These are phyloP conservation scores for Dendrobium chrysotoxum DNA, from an alignment of 106 monocot genomes.

Conservation along the genomic window DNA sequence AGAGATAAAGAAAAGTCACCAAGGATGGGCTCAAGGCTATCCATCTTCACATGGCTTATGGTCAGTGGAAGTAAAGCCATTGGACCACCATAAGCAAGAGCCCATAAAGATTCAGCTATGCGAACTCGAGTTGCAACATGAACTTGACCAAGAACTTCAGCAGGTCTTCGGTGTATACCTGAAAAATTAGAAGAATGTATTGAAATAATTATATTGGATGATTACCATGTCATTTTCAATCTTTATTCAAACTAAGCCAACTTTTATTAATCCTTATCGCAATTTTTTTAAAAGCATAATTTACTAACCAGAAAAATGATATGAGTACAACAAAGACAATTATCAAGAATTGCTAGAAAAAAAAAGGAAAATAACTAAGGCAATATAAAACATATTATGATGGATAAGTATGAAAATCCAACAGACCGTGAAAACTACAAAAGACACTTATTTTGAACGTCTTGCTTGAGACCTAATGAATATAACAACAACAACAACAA, in stretches of 20 bases:
- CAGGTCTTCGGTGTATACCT: conserved; percentile 85
- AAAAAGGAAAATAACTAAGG: too few relatives aligned
- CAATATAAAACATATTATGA: too few relatives aligned
- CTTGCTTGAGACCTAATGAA: too few relatives aligned
- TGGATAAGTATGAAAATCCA: too few relatives aligned
- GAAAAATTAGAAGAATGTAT: conserved; percentile 6
- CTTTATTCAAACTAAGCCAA: not conserved
- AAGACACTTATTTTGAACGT: too few relatives aligned
- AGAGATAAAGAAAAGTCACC: conserved; percentile 45
- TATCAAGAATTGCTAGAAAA: too few relatives aligned
- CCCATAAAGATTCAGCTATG: conserved; percentile 83
- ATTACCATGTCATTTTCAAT: not conserved
- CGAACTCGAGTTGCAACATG: conserved; percentile 72
- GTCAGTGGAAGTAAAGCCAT: conserved; percentile 86
- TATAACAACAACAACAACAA: too few relatives aligned
- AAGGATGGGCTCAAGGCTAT: conserved; percentile 67
- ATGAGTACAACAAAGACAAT: too few relatives aligned
- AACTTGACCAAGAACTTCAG: conserved; percentile 96
- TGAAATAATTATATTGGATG: not conserved
- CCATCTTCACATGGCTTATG: conserved; percentile 64
- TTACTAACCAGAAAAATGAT: too few relatives aligned
- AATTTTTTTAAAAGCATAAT: not conserved
- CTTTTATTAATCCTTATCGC: not conserved
- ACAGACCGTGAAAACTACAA: too few relatives aligned
- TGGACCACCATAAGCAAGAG: conserved; percentile 90